Evolutionary conservation across 495 filamentous ascomycete species (phyloP), one percentile per base, ranked within the genome.

Genomic region (Parathielavia hyrcaniae): DNA sequence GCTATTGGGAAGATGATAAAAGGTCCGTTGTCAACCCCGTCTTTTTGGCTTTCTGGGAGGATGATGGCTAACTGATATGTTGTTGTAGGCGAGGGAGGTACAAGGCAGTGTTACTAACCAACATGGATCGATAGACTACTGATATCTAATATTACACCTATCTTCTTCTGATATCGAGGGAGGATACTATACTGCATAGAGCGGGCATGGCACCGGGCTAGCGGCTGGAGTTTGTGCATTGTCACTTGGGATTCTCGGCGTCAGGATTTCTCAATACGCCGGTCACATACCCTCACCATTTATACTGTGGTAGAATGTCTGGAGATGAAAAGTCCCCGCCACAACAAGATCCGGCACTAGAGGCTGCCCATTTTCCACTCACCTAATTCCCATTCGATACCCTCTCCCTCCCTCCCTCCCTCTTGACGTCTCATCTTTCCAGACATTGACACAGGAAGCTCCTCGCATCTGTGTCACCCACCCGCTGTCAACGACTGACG

Each of bases 1-100:
- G 86, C 88, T 0, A 69, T 86, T 45, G 75, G 72, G 12, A 89
- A 90, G 69, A 84, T 90, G 64, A 71, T 78, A 12, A 69, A 59
- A 51, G 80, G 77, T 62, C 69, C 63, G 69, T 67, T 46, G 23
- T 20, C 39, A 19, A 17, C 16, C 40, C 9, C 12, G 14, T 20
- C 56, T 4, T n/a, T 19, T 22, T 22, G 14, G 34, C 26, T 38
- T 23, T 16, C 40, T 26, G 23, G 16, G 22, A 17, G 17, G 8
- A 5, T 10, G 12, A 6, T 12, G 44, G 43, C 60, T 58, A 32
- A 54, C 40, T 5, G 20, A 30, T 53, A 1, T 36, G 10, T 8
- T n/a, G 45, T 11, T 32, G 26, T 19, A 59, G 61, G 61, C 12
- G 61, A 60, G 41, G 61, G 61, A 6, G 57, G 57, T 41, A 36